Base-by-base conservation (phyloP, 805 yeast species). In the Metschnikowia vanudenii region DNA sequence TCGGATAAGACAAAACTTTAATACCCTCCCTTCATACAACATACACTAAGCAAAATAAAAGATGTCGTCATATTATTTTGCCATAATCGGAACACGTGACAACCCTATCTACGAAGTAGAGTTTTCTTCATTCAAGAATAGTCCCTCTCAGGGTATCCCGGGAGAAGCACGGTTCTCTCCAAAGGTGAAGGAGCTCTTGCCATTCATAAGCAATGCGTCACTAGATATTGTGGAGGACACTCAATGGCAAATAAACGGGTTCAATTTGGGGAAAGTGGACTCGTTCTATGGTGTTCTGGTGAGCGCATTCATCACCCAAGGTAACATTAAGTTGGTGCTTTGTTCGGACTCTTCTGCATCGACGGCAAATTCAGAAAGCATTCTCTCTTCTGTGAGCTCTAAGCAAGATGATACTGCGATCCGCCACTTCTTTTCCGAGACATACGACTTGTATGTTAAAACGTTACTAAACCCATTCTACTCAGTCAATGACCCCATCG, bases 141-240 rank as follows among this genome's bases (percentile, higher is more conserved):
- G 37, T 2, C 37, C 59, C 2, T 43, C 56, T 4, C 32, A 51
- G 6, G 37, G 47, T 11, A 48, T 62, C 3, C 70, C 73, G 0
- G 95, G 95, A 0, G 68, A 66, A 32, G 71, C 84, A 8, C 73
- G 73, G 59, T 85, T 90, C 55, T 76, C 91, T 1, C 71, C 79
- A 8, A 87, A 83, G 41, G 78, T 88, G 63, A 77, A 78, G 56
- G 96, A 92, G 59, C 68, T 92, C 31, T 82, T 85, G 54, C 97
- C 97, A 18, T 92, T 90, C 59, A 82, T 94, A 24, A 78, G 91
- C 30, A 96, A 94, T 60, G 80, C 97, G 1, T 81, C 98, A 2
- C 67, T 94, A 31, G 99, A 94, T 63, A 75, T 94, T n/a, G 82
- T 94, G 0, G 97, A 94, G 53, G 96, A 91, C 57, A 67, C 81